Percentiles rank a stretch among this genome's conserved stretches.
Conservation (phyloP, 345 rosid species). For the Durio zibethinus region DNA sequence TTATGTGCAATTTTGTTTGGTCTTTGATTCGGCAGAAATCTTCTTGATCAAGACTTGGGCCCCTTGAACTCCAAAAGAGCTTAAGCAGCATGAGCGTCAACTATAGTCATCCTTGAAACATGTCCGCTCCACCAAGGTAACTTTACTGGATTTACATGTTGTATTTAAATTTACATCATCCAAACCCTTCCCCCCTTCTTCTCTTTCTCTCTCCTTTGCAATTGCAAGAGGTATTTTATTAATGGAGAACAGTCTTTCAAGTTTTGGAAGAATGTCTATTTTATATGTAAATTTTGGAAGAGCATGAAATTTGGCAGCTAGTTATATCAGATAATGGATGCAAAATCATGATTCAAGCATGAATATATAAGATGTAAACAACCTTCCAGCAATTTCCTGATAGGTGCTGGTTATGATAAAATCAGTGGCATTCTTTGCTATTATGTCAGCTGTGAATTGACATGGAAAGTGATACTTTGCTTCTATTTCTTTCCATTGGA, state of each 20-base stretch:
- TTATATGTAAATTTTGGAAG: too few relatives aligned
- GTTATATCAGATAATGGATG: too few relatives aligned
- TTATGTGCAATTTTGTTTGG: background rate
- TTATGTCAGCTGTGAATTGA: conserved; percentile 81
- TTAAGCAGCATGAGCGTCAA: conserved; percentile 94
- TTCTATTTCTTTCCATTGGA: conserved; percentile 80
- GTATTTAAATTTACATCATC: background rate
- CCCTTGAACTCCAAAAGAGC: conserved; percentile 80
- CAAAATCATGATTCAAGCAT: background rate
- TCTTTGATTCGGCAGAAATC: conserved; percentile 48
- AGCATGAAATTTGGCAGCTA: too few relatives aligned
- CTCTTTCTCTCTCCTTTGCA: background rate
- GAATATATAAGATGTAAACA: background rate
- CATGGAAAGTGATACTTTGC: conserved; percentile 89
- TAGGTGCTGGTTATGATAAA: conserved; percentile 87
- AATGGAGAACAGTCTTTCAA: too few relatives aligned
- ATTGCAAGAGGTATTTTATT: background rate
- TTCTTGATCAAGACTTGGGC: conserved; percentile 94
- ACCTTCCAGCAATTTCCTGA: conserved; percentile 98
- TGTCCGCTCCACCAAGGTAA: conserved; percentile 88
- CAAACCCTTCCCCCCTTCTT: background rate
- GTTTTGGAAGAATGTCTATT: too few relatives aligned
- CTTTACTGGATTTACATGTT: background rate
- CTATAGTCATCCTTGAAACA: conserved; percentile 79
- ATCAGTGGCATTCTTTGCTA: conserved; percentile 85